Percentiles rank a stretch among this genome's conserved stretches.
Evolutionary conservation across 495 filamentous ascomycete genomes (phyloP).

Genomic region (Penicillium arizonense): DNA sequence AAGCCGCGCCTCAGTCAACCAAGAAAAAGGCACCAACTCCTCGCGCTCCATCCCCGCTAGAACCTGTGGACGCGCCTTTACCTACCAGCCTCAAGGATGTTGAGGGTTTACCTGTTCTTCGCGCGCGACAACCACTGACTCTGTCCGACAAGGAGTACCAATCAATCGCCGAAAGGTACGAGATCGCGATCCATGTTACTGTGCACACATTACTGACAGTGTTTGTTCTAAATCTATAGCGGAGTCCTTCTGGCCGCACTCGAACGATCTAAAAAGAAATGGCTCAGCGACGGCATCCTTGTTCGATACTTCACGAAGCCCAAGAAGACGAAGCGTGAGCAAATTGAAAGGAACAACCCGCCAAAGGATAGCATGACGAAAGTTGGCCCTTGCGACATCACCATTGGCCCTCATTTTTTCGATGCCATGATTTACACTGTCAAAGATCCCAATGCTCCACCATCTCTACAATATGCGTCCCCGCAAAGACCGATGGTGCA

Average conservation of each 20-base stretch:
- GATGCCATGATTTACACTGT: constrained; percentile 84
- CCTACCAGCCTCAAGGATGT: constrained; percentile 64
- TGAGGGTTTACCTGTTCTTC: constrained; percentile 72
- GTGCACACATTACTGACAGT: constrained; percentile 12
- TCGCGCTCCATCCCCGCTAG: constrained; percentile 26
- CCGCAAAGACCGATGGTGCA: constrained; percentile 64
- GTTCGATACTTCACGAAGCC: constrained; percentile 95
- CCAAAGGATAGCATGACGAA: constrained; percentile 84
- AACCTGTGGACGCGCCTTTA: constrained; percentile 52
- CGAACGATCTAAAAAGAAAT: constrained; percentile 79
- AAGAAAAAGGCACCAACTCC: constrained; percentile 44
- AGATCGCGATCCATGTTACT: neutral
- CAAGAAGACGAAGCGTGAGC: constrained; percentile 71
- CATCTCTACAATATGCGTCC: constrained; percentile 42
- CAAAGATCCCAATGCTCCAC: constrained; percentile 63
- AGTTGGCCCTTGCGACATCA: constrained; percentile 76
- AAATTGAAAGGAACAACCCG: constrained; percentile 72
- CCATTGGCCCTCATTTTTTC: constrained; percentile 87
- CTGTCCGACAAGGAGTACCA: constrained; percentile 73
- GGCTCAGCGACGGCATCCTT: constrained; percentile 85
- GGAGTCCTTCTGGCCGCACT: constrained; percentile 83
- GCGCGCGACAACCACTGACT: constrained; percentile 62
- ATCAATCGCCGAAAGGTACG: constrained; percentile 77
- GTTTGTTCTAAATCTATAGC: constrained; percentile 41
- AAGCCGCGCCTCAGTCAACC: constrained; percentile 33